A percentile compares a stretch with the other conserved stretches of the same genome.
Conservation (phyloP, 768 basidiomycete genomes). For the Agaricus sinodeliciosus region DNA sequence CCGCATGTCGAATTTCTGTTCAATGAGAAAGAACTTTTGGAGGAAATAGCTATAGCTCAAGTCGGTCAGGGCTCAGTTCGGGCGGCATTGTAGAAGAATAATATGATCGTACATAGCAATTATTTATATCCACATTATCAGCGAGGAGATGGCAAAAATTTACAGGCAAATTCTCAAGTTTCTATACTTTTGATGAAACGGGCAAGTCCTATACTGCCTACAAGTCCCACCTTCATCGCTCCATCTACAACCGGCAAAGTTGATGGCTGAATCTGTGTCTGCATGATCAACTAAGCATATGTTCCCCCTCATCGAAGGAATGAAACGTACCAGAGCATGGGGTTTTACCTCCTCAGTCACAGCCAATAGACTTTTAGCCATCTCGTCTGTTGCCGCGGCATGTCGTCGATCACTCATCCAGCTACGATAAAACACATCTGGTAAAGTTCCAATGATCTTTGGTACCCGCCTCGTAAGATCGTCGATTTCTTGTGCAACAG, state of each 20-base stretch:
- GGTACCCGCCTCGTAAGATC: conserved; percentile 54
- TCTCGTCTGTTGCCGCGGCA: conserved; percentile 63
- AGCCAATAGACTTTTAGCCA: conserved; percentile 57
- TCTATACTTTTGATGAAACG: conserved; percentile 58
- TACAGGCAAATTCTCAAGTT: conserved; percentile 12
- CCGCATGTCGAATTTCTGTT: too few species aligned
- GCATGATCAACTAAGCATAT: neutral
- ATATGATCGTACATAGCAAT: neutral
- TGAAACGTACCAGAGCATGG: conserved; percentile 47
- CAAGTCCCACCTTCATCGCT: conserved; percentile 52
- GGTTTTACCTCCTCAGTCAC: conserved; percentile 57
- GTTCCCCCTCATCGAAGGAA: neutral
- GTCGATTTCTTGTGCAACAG: conserved; percentile 49
- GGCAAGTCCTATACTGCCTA: conserved; percentile 57
- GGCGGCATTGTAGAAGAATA: neutral
- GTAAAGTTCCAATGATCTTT: conserved; percentile 58
- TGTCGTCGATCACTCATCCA: conserved; percentile 56
- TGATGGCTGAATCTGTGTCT: conserved; percentile 22
- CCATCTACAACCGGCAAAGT: conserved; percentile 40
- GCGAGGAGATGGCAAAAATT: neutral
- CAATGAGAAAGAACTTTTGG: neutral
- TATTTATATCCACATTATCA: conserved; percentile 3
- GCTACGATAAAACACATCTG: conserved; percentile 50
- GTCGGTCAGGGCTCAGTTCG: too few species aligned
- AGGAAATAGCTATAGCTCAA: neutral